Base-by-base conservation (phyloP, 345 rosid species). In the Linum trigynum region DNA sequence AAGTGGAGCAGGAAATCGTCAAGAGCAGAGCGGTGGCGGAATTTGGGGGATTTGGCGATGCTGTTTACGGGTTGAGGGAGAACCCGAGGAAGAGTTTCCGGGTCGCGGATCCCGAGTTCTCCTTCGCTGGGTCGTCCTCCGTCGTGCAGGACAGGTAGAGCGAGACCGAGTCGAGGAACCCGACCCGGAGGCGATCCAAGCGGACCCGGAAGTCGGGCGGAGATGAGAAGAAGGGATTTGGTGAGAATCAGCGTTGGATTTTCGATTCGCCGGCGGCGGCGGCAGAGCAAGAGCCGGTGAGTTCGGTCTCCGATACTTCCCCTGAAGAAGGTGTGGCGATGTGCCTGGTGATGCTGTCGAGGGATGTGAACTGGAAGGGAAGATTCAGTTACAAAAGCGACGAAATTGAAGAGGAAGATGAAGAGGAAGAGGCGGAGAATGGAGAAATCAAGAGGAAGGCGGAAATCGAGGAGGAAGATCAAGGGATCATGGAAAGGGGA, bases 41-140 rank as follows among this genome's bases (percentile, higher is more conserved):
- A 23, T 23, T 23, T 23, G 32, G 32, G 32, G 32, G 32, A 23
- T 23, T 23, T 23, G 50, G 14, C 53, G 53, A 69, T 65, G 43
- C 36, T 39, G 36, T 58, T 60, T 76, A 72, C 41, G 74, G 69
- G 53, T 59, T 76, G 60, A 65, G 79, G 63, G 79, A 65, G 71
- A 77, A 77, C 65, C 80, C 80, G 12, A 69, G 62, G 66, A 77
- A 40, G 64, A 72, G 74, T 67, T 63, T 73, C 77, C 59, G 62
- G 61, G 38, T 77, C 15, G 74, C 66, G 67, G 77, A 77, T 77
- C 80, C 80, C 59, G 80, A 76, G 71, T 75, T 75, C 53, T 75
- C 78, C 40, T 70, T 67, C 3, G 57, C 65, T 15, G 68, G 59
- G 9, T 67, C 68, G 5, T 67, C 65, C 2, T 41, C 61, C 35